Conservation (phyloP, 345 rosid genomes). For the Salix viminalis region DNA sequence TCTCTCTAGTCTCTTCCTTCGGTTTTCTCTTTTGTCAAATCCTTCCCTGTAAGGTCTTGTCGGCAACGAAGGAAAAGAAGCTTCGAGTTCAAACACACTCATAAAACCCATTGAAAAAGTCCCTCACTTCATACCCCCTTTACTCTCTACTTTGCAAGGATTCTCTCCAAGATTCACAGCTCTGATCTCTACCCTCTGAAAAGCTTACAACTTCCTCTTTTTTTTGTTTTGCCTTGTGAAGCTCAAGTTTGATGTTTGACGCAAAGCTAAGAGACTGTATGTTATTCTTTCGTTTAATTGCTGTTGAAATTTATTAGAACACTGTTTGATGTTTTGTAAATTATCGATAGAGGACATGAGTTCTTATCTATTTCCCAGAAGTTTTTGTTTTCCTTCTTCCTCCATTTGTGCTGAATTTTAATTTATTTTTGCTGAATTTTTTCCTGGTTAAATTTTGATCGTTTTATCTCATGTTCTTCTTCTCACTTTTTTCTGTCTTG, state of each 20-base stretch:
- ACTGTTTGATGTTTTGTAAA: neutral
- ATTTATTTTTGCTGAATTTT: neutral
- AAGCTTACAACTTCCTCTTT: neutral
- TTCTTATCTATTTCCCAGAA: neutral
- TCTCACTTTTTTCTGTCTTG: neutral
- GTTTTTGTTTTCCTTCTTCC: neutral
- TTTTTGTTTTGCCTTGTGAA: neutral
- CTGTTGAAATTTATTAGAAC: neutral
- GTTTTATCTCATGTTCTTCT: neutral
- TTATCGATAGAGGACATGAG: neutral
- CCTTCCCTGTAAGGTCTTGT: slow-evolving; percentile 4
- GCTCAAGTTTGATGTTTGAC: neutral
- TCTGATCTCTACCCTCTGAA: neutral
- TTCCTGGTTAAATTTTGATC: neutral
- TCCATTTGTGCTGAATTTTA: neutral
- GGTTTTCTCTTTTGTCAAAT: neutral
- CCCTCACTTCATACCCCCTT: neutral
- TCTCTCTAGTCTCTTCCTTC: neutral
- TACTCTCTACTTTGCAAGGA: neutral
- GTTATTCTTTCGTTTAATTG: neutral
- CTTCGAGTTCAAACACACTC: neutral
- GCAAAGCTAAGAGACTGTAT: neutral
- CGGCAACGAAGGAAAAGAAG: neutral
- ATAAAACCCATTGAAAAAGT: neutral
- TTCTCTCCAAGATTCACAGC: neutral